Base-by-base conservation (phyloP, 805 yeast species). In the Yamadazyma sp. region DNA sequence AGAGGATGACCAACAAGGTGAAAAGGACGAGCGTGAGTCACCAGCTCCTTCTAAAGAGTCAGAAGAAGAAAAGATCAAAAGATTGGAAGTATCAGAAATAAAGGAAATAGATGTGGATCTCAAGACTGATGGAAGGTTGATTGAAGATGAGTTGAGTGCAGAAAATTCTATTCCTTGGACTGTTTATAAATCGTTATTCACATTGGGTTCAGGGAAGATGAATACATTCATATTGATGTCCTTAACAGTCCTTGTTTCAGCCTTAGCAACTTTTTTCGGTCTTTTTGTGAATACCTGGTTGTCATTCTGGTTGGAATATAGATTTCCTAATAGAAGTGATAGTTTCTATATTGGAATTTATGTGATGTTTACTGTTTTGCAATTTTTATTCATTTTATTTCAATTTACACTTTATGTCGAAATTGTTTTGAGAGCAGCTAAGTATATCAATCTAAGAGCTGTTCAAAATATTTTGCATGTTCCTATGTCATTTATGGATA, bases 401-500 rank as follows among this genome's bases (percentile, higher is more conserved):
- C 70, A 69, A 43, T 76, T 78, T 48, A 49, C 68, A 14, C 35
- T 70, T 5, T 52, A 78, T 40, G 77, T 73, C 21, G 62, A 70
- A 38, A 56, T 73, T 34, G 29, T 31, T 23, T 5, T 31, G n/a
- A 60, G 55, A 27, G 78, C 87, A 4, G 67, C 85, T 4, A 72
- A 59, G 35, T 52, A 48, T 10, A 60, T 87, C 48, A 86, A 86
- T 52, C 59, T 80, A 25, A 46, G 46, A 30, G 91, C 95, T 0
- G 67, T 80, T 33, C 57, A 69, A 30, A 70, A 65, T 21, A 65
- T 87, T 10, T 60, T 87, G 39, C 80, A 79, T 40, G 80, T 91
- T 3, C 94, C 95, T 27, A 84, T 86, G 87, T 60, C 79, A 1
- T 88, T 76, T 53, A 70, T 86, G 60, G 96, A 88, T 52, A 77